Conservation (phyloP, 1,284 basidiomycete species). For the Crocinoboletus sp. region DNA sequence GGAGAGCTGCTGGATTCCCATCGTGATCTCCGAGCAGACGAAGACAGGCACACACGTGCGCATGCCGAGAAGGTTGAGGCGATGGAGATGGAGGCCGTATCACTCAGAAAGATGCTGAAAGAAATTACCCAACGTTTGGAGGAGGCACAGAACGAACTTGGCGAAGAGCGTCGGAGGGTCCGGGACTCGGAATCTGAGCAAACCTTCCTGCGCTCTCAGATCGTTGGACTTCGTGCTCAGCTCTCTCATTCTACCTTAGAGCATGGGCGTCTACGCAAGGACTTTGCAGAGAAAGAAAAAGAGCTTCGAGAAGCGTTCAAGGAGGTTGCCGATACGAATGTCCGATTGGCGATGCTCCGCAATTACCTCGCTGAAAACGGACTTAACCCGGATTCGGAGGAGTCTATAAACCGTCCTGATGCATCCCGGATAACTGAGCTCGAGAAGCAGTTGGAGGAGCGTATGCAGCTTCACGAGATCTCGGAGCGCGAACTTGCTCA, state of each 20-base stretch:
- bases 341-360: constrained; percentile 79
- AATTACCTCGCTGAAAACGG: constrained; percentile 90
- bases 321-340: constrained; percentile 66
- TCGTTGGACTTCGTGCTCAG: constrained; percentile 76
- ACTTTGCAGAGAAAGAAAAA: constrained; percentile 64
- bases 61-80: constrained; percentile 80
- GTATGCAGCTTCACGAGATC: constrained; percentile 66
- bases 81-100: constrained; percentile 72
- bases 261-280: constrained; percentile 64
- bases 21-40: constrained; percentile 73
- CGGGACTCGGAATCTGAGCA: constrained; percentile 70
- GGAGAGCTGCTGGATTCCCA: constrained; percentile 84
- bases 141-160: constrained; percentile 64
- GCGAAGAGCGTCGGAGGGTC: constrained; percentile 63
- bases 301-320: constrained; percentile 65
- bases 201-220: constrained; percentile 68
- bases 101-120: constrained; percentile 72
- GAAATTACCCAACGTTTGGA: constrained; percentile 72
- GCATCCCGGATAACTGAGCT: constrained; percentile 61
- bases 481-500: constrained; percentile 68
- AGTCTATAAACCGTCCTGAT: constrained; percentile 39
- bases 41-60: constrained; percentile 66
- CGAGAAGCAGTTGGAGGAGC: constrained; percentile 71
- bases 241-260: constrained; percentile 72
- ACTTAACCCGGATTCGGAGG: constrained; percentile 67